phyloP scores from a whole-genome alignment of 2,329 filamentous ascomycete species.

The Aspergillus sp. region DNA sequence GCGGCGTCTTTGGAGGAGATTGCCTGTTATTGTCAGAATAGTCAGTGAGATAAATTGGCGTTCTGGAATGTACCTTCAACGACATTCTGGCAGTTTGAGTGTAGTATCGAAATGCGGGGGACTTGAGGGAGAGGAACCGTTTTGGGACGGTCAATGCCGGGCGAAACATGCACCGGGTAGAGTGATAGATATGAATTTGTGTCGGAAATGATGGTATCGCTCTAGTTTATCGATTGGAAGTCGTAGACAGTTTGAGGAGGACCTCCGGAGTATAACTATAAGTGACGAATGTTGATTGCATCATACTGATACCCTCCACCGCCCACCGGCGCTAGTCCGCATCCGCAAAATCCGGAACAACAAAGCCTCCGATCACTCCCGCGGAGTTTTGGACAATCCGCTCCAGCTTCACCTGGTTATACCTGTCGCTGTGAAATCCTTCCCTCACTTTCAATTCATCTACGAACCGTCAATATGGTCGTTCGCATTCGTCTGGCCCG shows the following conservation, averaged over 20 bases:
- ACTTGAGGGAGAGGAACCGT: slow-evolving; percentile 6
- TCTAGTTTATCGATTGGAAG: too few relatives aligned
- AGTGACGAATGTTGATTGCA: slow-evolving; percentile 10
- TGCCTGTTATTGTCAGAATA: slow-evolving; percentile 57
- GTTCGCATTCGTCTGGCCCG: slow-evolving; percentile 90
- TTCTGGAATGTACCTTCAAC: too few relatives aligned
- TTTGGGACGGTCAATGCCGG: slow-evolving; percentile 8
- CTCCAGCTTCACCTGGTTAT: not conserved
- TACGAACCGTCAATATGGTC: slow-evolving; percentile 64
- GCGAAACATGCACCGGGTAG: slow-evolving; percentile 26
- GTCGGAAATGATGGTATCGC: not conserved
- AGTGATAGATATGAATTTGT: not conserved
- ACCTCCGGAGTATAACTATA: too few relatives aligned
- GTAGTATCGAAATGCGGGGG: slow-evolving; percentile 20
- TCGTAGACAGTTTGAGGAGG: too few relatives aligned
- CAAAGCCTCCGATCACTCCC: slow-evolving; percentile 25
- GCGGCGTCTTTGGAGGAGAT: slow-evolving; percentile 83
- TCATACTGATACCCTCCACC: slow-evolving; percentile 15
- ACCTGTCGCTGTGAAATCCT: not conserved
- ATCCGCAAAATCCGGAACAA: slow-evolving; percentile 22
- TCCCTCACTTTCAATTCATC: not conserved
- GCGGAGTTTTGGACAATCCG: slow-evolving; percentile 19
- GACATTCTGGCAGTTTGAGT: slow-evolving; percentile 36
- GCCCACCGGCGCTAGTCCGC: slow-evolving; percentile 21
- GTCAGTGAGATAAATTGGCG: not conserved